Evolutionary conservation across 83 land plant genomes (phyloP), one percentile per base, ranked within the genome.

Genomic region (Thuja plicata): DNA sequence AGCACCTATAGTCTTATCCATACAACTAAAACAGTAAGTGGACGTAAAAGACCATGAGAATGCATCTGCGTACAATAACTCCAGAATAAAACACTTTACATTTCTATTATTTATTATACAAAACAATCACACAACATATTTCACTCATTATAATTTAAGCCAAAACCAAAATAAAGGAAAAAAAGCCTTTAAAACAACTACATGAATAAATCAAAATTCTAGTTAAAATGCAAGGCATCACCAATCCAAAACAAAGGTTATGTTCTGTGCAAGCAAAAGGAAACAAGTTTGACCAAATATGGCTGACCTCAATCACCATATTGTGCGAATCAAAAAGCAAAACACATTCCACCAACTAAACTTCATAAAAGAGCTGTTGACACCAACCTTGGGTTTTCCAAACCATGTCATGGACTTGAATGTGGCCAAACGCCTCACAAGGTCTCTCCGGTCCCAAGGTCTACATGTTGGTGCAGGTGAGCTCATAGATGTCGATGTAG

Each of bases 391-490:
- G 12, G 99, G 99, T 71, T 97, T 98, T 37, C 93, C 99, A 91
- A 98, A 98, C 99, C 99, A 98, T 43, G 96, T 98, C 93, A 97
- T 97, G 55, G 99, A 95, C 93, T 97, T 98, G 90, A 96, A 98
- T 16, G 99, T 98, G 15, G 97, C 93, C 40, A 98, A 73, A 62
- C 99, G 92, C 88, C 93, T 89, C 86, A 95, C 86, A 41, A 97
- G 94, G 88, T 98, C 99, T 27, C 92, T 93, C 6, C 99, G 92
- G 78, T 97, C 99, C 99, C 99, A 98, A 17, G 99, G 99, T 87
- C 99, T 92, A 87, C 99, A 97, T 2, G 84, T 32, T n/a, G 92
- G 95, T 55, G 90, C 89, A 46, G 89, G 66, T 70, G 48, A 87
- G 45, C n/a, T 74, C 6, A 15, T 45, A 8, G 88, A 50, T 48